Conservation (phyloP, 176 grass and related monocot species). For the Juncus inflexus region DNA sequence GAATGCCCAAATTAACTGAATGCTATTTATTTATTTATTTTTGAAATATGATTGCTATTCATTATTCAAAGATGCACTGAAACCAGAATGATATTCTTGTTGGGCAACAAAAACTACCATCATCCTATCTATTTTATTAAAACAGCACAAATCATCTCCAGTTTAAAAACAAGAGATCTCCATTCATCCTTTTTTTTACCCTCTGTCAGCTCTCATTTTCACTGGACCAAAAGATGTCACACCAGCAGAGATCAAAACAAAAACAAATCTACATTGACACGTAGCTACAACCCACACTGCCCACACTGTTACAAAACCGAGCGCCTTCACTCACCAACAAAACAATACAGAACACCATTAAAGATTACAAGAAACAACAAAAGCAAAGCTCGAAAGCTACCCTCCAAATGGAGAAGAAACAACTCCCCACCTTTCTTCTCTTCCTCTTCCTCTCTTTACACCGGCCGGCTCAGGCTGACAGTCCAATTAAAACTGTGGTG, state of each 20-base stretch:
- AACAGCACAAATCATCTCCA: background rate
- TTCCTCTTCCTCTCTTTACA: conserved; percentile 12
- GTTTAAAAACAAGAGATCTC: background rate
- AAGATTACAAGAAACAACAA: background rate
- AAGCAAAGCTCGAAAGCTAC: background rate
- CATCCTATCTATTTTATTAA: background rate
- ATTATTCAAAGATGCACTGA: too few relatives aligned
- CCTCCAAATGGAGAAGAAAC: conserved; percentile 19
- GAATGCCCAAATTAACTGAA: too few relatives aligned
- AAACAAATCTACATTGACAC: too few relatives aligned
- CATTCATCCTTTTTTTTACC: background rate
- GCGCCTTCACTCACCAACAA: conserved; percentile 1
- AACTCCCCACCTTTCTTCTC: background rate
- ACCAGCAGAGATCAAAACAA: background rate
- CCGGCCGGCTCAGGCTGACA: background rate
- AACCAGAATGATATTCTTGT: background rate
- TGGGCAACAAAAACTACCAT: conserved; percentile 3
- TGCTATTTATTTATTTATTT: too few relatives aligned
- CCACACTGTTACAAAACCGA: background rate
- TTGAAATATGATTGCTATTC: too few relatives aligned
- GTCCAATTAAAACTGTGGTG: conserved; percentile 83
- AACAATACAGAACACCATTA: background rate
- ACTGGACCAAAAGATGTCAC: conserved; percentile 1
- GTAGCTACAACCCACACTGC: background rate
- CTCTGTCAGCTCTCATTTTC: background rate